Percentiles rank a stretch among this genome's conserved stretches.
These are phyloP conservation scores for Leishmania tarentolae DNA, from an alignment of 208 protist genomes.

Conservation along the genomic window DNA sequence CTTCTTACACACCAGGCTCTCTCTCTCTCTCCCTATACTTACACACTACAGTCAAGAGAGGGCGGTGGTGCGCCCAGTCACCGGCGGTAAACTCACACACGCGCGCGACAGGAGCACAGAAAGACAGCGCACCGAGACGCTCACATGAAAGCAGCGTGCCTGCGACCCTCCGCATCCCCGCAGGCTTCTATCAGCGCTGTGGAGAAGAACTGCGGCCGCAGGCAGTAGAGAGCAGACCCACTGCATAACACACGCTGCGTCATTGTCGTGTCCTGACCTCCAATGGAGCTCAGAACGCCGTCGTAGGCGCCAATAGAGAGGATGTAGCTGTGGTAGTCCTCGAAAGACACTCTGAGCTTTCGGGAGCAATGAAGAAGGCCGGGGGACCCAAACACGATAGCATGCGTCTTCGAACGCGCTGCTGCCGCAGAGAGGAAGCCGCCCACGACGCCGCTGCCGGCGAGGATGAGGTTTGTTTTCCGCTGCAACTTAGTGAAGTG, in stretches of 20 bases:
- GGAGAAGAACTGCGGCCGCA: constrained; percentile 48
- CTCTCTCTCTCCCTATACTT: neutral
- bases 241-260: constrained; percentile 49
- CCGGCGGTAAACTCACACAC: neutral
- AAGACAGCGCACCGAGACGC: neutral
- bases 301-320: constrained; percentile 49
- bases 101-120: no score
- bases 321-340: constrained; percentile 56
- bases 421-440: constrained; percentile 55
- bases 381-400: constrained; percentile 60
- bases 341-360: constrained; percentile 29
- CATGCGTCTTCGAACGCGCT: constrained; percentile 32
- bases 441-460: constrained; percentile 49
- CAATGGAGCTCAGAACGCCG: constrained; percentile 54
- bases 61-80: neutral
- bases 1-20: no score
- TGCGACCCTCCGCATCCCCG: constrained; percentile 31
- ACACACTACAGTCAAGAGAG: neutral
- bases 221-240: constrained; percentile 36
- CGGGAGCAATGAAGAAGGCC: constrained; percentile 55
- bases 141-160: constrained; percentile 6
- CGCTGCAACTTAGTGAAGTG: constrained; percentile 6
- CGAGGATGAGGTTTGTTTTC: constrained; percentile 40
- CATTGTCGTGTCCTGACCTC: constrained; percentile 58
- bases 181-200: constrained; percentile 35